Base-by-base conservation (phyloP, 352 stramenopile genomes). In the Phytopythium oedochilum region DNA sequence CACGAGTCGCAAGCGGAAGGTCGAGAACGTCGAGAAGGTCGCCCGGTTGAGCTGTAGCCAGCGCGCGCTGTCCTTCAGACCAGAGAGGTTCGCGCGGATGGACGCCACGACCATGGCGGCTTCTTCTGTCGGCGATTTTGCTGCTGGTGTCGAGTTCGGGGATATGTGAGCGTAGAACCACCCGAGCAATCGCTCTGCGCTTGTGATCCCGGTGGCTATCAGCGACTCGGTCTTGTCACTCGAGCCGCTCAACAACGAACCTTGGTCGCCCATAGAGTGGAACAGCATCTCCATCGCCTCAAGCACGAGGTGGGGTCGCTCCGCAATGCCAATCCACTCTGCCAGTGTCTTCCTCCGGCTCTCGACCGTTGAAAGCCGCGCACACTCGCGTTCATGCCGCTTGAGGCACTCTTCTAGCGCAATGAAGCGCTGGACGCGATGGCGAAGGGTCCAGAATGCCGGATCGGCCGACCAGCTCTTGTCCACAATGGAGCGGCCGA, bases 21-120 rank as follows among this genome's bases (percentile, higher is more conserved):
- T 45, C 9, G 71, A 60, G 22, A 71, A 49, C 3, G 46, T 32
- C 12, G 47, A 55, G 47, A 82, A 86, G 1, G 70, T 50, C 6
- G 65, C 58, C 15, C 75, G 78, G 53, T 63, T 71, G 25, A 59
- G 71, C 52, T 76, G 53, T 20, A 88, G 58, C 69, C 75, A 88
- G 29, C 59, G 47, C 12, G 64, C 60, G 10, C 69, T 70, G 20
- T 39, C 31, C 3, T 22, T 18, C 34, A 72, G 59, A 36, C 68
- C 53, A 0, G 32, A 22, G 0, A 88, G 50, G n/a, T 63, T 58
- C 15, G 61, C 39, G 1, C 49, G 59, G 10, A 73, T 63, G 23
- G 68, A 55, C 22, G 32, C 52, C 6, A 73, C 47, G 9, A 75
- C 26, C 25, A 28, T 28, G 1, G 51, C 46, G 20, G 82, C 66